Conservation (phyloP, 345 rosid species). For the Syzygium jambos region DNA sequence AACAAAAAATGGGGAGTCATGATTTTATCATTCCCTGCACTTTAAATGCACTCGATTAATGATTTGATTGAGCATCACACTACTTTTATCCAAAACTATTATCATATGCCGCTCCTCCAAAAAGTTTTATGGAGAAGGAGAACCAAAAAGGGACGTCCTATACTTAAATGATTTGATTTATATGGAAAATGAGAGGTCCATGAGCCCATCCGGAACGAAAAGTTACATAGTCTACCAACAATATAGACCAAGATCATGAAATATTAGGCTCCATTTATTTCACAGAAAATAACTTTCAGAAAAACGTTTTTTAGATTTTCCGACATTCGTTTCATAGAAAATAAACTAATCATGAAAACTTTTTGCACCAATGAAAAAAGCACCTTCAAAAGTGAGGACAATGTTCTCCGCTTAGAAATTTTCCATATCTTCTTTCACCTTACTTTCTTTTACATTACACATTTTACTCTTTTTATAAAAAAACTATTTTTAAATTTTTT, state of each 20-base stretch:
- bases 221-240: neutral
- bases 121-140: neutral
- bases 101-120: neutral
- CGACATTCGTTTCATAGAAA: too few relatives aligned
- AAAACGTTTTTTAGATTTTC: too few relatives aligned
- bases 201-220: neutral
- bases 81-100: neutral
- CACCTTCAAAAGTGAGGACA: too few relatives aligned
- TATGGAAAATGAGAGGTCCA: neutral
- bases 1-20: neutral
- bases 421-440: too few relatives aligned
- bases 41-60: neutral
- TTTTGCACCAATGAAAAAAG: too few relatives aligned
- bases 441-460: too few relatives aligned
- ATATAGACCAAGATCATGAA: neutral
- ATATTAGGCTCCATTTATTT: too few relatives aligned
- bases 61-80: neutral
- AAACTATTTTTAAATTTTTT: too few relatives aligned
- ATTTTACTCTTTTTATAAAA: too few relatives aligned
- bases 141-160: neutral
- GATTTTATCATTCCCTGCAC: neutral
- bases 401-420: too few relatives aligned
- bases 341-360: too few relatives aligned
- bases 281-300: too few relatives aligned
- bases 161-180: neutral